Evolutionary conservation across 257 asterid species (phyloP), one percentile per base, ranked within the genome.

Genomic region (Phtheirospermum japonicum): DNA sequence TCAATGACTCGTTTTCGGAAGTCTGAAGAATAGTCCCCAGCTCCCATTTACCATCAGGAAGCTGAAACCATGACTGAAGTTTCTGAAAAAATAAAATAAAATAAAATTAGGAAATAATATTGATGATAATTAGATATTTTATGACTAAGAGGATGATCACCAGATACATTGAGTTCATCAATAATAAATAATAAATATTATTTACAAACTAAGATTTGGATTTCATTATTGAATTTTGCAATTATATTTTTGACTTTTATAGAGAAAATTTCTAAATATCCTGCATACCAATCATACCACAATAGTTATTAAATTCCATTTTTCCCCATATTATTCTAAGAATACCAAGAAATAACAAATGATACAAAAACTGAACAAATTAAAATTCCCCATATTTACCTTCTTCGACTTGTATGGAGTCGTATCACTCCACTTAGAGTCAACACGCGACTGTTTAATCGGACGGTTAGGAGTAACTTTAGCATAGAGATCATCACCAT

Each of bases 41-140:
- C 78, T 83, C 92, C 96, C 96, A 88, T 72, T 73, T 78, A 63
- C 92, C 95, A 81, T 83, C 86, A 71, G 92, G 79, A 69, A 78
- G 88, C 73, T 79, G 95, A 64, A 69, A 85, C 95, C 95, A 87
- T 4, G 85, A 81, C 65, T 78, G 88, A 46, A 80, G 76, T 75
- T 87, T 87, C 90, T 80, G 81, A 66, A 77, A 57, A 76, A 50
- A 8, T 53, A 13, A 42, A 32, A 7, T 4, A 52, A 18, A n/a
- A n/a, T n/a, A n/a, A 36, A 50, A 52, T 59, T 37, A 51, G 17
- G 12, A 0, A 19, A 36, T 39, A 36, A 59, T 8, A 34, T 10
- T 17, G 2, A 58, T 16, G 32, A 17, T 57, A 57, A 37, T 17
- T 36, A 10, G 17, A 58, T 17, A 58, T 36, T 18, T 30, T 33